A percentile compares a stretch with the other conserved stretches of the same genome.
These are phyloP conservation scores for Cordyceps fumosorosea DNA, from an alignment of 2,329 filamentous ascomycete species.

Conservation along the genomic window DNA sequence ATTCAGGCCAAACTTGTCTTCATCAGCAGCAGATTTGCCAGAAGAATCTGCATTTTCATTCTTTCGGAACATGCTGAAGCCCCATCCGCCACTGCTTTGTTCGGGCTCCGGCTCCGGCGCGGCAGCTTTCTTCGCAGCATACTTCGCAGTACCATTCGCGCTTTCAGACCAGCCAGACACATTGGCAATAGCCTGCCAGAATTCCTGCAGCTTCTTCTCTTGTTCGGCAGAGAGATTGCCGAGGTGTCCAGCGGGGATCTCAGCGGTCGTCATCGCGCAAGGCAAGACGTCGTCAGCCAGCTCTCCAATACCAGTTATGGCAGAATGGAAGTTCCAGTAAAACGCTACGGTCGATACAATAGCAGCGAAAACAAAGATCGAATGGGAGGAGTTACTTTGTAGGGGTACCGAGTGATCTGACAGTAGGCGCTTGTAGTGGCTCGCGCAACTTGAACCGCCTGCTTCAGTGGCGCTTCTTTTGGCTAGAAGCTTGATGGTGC, in stretches of 20 bases:
- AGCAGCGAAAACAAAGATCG: not conserved
- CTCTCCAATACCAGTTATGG: not conserved
- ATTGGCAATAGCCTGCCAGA: slow-evolving; percentile 73
- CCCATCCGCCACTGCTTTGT: slow-evolving; percentile 63
- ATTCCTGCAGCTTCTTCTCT: slow-evolving; percentile 77
- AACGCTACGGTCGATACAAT: not conserved
- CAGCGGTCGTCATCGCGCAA: slow-evolving; percentile 31
- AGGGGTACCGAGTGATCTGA: not conserved
- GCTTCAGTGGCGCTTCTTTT: not conserved
- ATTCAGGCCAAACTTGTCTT: slow-evolving; percentile 90
- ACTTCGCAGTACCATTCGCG: slow-evolving; percentile 19
- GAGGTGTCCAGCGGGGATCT: slow-evolving; percentile 61
- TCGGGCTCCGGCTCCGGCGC: slow-evolving; percentile 23
- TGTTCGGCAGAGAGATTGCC: slow-evolving; percentile 87
- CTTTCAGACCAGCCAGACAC: slow-evolving; percentile 57
- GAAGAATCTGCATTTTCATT: slow-evolving; percentile 41
- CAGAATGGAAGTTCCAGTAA: not conserved
- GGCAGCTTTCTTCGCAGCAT: slow-evolving; percentile 26
- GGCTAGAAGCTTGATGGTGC: not conserved
- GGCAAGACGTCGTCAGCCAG: not conserved
- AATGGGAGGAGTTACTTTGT: slow-evolving; percentile 2
- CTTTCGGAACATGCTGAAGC: slow-evolving; percentile 60
- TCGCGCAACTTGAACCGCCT: not conserved
- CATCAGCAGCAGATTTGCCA: slow-evolving; percentile 44
- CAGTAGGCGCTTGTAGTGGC: not conserved